phyloP scores from a whole-genome alignment of 768 basidiomycete species.

The Auricularia cornea region DNA sequence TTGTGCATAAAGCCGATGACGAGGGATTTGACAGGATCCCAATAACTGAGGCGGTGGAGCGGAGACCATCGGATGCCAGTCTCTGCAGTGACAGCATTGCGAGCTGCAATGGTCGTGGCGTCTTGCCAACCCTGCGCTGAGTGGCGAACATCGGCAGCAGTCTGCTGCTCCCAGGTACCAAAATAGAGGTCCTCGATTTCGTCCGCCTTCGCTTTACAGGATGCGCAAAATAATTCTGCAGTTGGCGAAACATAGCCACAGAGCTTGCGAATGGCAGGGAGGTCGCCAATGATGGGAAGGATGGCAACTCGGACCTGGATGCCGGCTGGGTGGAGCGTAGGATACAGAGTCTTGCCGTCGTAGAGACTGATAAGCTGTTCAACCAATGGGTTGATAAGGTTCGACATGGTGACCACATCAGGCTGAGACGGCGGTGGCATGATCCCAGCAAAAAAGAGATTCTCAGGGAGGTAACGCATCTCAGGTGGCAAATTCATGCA shows the following conservation, averaged over 20 bases:
- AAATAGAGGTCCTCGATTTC: not conserved
- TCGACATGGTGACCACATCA: too few relatives aligned
- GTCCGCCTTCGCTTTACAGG: not conserved
- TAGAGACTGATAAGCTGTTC: too few relatives aligned
- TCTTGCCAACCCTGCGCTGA: not conserved
- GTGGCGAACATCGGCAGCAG: not conserved
- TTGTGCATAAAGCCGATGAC: too few relatives aligned
- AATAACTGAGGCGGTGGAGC: constrained; percentile 20
- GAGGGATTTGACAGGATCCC: constrained; percentile 22
- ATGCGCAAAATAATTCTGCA: not conserved
- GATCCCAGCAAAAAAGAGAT: constrained; percentile 34
- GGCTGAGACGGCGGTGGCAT: too few relatives aligned
- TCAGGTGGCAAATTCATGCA: constrained; percentile 31
- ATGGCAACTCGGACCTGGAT: constrained; percentile 21
- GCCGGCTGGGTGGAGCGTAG: constrained; percentile 20
- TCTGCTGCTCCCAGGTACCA: not conserved
- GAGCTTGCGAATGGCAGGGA: constrained; percentile 25
- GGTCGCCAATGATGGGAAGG: constrained; percentile 28
- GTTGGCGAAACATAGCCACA: constrained; percentile 16
- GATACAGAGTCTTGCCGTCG: too few relatives aligned
- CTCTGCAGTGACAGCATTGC: constrained; percentile 4
- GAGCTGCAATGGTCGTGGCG: not conserved
- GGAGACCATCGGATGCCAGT: constrained; percentile 23
- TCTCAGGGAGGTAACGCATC: constrained; percentile 27
- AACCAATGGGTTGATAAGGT: constrained; percentile 21